Percentiles rank a stretch among this genome's conserved stretches.
These are phyloP conservation scores for Neurospora tetrasperma DNA, from an alignment of 495 filamentous ascomycete genomes.

Conservation along the genomic window DNA sequence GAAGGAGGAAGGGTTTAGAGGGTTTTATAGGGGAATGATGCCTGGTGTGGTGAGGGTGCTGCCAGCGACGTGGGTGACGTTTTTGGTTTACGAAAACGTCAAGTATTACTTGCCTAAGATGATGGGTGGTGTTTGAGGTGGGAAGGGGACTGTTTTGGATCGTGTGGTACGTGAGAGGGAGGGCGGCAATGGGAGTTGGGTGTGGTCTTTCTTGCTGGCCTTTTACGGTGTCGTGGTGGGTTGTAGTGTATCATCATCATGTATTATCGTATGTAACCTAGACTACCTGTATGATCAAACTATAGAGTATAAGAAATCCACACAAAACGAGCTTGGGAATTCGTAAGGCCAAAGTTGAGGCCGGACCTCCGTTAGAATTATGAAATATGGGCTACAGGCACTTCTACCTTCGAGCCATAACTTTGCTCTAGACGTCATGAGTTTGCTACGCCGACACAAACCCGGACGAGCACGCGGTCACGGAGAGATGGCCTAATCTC, in stretches of 20 bases:
- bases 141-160: not conserved
- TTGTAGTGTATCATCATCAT: not conserved
- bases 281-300: not conserved
- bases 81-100: conserved; percentile 93
- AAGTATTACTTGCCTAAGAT: conserved; percentile 52
- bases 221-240: not conserved
- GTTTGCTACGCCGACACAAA: no score
- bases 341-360: not conserved
- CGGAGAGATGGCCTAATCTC: no score
- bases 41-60: conserved; percentile 82
- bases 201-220: not conserved
- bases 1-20: conserved; percentile 64
- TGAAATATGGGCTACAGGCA: not conserved
- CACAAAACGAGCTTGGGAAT: not conserved
- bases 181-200: not conserved
- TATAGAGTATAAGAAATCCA: not conserved
- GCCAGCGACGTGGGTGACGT: conserved; percentile 95
- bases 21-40: conserved; percentile 88
- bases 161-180: not conserved
- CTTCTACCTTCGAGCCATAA: no score
- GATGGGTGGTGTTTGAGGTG: conserved; percentile 1
- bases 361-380: not conserved
- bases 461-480: no score
- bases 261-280: not conserved
- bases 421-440: no score